Base-by-base conservation (phyloP, 345 rosid species). In the Citrus hindsii region DNA sequence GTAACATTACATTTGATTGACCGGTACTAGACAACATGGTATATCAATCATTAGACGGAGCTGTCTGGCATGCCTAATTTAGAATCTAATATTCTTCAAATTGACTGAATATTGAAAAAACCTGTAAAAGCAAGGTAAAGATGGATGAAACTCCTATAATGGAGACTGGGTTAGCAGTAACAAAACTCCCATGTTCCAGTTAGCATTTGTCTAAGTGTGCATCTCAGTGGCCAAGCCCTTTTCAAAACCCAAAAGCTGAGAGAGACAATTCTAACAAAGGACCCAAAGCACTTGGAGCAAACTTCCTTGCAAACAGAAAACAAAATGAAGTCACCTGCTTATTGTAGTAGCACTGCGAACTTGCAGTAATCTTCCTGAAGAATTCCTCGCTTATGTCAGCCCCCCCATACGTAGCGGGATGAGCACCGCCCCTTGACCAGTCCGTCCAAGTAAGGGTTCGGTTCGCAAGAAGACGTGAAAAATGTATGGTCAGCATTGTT, bases 391-490 rank as follows among this genome's bases (percentile, higher is more conserved):
- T 87, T 27, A 94, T 77, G 70, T 96, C 97, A n/a, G 69, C 76
- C 65, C 86, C 83, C 2, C 94, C 91, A 77, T 83, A 96, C 1
- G 93, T 89, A 56, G 95, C 97, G 1, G 99, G 99, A 83, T 94
- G 98, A 18, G 99, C 93, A 18, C 98, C 97, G 3, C 99, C 94
- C 53, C 95, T 84, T 0, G 97, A 91, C 98, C 99, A 94, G 81
- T 96, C 98, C 13, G 91, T 90, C 91, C 91, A 96, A 19, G 97
- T 91, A 19, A 94, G 81, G 7, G 91, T 90, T 67, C 98, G 66
- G 68, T 96, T 94, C 0, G 97, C 98, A 80, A 94, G 75, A 68
- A 87, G 89, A 71, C 78, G 79, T 18, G 95, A 92, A 67, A 76
- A 66, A 27, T 89, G 80, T 27, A 96, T 84, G 85, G 84, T 85